Conservation (phyloP, 768 basidiomycete species). For the Xanthoconium stramineum region DNA sequence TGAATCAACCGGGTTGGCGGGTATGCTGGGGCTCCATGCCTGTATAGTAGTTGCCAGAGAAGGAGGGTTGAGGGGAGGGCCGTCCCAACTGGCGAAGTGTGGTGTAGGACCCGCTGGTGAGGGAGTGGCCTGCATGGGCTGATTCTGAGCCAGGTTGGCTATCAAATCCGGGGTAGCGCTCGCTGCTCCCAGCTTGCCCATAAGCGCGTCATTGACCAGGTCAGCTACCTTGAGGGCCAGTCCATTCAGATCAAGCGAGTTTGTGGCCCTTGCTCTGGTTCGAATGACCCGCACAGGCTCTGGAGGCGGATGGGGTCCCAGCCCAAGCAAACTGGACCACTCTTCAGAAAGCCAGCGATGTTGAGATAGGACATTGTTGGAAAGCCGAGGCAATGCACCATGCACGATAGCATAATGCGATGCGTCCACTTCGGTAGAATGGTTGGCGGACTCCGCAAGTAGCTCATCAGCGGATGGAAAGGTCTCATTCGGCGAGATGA, state of each 20-base stretch:
- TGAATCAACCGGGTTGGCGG: neutral
- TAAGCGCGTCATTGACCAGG: neutral
- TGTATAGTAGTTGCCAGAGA: neutral
- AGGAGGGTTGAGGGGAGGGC: neutral
- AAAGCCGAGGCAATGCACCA: neutral
- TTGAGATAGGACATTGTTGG: neutral
- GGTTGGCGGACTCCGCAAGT: conserved; percentile 1
- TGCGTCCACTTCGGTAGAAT: neutral
- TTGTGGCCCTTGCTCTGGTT: neutral
- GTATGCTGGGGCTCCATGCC: neutral
- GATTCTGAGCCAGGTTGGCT: no score
- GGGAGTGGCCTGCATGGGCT: neutral
- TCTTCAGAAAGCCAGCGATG: neutral
- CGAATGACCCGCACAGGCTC: neutral
- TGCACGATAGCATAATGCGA: conserved; percentile 1
- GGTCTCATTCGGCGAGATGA: neutral
- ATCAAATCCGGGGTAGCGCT: neutral
- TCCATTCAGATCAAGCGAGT: neutral
- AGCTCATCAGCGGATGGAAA: neutral
- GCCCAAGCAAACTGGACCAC: conserved; percentile 5
- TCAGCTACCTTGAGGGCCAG: neutral
- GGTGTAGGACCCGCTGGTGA: neutral
- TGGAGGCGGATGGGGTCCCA: neutral
- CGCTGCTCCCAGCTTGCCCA: neutral
- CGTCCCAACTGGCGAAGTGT: neutral